These are phyloP conservation scores for Melanogaster broomeanus DNA, from an alignment of 768 basidiomycete genomes.

Conservation along the genomic window DNA sequence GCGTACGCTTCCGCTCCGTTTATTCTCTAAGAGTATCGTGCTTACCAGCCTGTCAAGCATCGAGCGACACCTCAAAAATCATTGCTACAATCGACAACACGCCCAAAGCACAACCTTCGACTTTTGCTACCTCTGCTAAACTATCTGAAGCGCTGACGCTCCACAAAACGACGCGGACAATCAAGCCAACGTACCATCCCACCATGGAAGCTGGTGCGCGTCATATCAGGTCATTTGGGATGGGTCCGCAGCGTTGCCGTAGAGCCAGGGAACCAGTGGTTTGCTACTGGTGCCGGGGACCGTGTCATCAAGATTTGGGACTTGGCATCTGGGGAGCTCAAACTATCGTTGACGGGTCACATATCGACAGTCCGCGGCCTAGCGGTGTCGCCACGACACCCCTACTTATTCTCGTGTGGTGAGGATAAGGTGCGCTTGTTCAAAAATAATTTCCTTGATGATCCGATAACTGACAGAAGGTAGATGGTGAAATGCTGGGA, in stretches of 20 bases:
- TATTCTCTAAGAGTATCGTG: not conserved
- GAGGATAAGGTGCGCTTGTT: conserved; percentile 83
- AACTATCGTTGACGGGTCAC: conserved; percentile 95
- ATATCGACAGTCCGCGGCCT: conserved; percentile 96
- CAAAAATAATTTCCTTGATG: conserved; percentile 1
- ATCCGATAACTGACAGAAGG: not conserved
- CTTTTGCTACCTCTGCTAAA: conserved; percentile 60
- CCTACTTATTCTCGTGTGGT: conserved; percentile 95
- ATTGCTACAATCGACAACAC: conserved; percentile 78
- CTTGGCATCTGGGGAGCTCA: conserved; percentile 94
- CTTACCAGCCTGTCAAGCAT: conserved; percentile 28
- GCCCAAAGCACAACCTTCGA: conserved; percentile 66
- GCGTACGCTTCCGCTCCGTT: conserved; percentile 41
- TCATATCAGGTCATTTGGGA: conserved; percentile 96
- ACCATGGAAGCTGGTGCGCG: conserved; percentile 93
- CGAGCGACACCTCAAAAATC: conserved; percentile 58
- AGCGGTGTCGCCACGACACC: conserved; percentile 90
- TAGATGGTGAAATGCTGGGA: conserved; percentile 99
- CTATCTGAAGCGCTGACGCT: conserved; percentile 89
- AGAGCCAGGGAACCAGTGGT: conserved; percentile 98
- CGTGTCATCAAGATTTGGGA: conserved; percentile 99
- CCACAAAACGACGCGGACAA: conserved; percentile 90
- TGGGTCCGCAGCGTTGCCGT: conserved; percentile 98
- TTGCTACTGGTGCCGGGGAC: conserved; percentile 97
- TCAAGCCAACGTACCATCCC: conserved; percentile 97